Evolutionary conservation across 805 yeast genomes (phyloP).

Genomic region (Starmerella powellii): DNA sequence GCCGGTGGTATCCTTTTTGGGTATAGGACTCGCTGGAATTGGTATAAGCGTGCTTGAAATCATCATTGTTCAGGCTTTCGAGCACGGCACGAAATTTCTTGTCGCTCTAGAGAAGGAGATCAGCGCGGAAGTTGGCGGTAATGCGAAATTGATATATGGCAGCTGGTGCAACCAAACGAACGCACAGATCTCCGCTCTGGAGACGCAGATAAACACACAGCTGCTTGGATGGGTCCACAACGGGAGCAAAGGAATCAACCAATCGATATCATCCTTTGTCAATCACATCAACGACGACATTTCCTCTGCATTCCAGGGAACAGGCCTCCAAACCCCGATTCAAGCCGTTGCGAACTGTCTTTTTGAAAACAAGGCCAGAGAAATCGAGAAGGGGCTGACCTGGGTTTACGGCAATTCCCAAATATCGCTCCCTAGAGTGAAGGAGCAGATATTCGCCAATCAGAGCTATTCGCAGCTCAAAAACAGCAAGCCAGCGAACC

Average conservation of each 20-base stretch:
- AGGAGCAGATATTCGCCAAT: not conserved
- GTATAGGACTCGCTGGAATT: conserved; percentile 48
- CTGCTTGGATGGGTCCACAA: conserved; percentile 54
- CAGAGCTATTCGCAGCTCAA: not conserved
- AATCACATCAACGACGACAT: conserved; percentile 48
- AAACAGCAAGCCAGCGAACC: not conserved
- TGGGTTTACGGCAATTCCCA: conserved; percentile 64
- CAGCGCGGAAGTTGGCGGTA: conserved; percentile 13
- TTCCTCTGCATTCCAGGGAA: conserved; percentile 48
- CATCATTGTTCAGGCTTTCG: conserved; percentile 26
- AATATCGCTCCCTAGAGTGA: conserved; percentile 40
- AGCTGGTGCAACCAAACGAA: conserved; percentile 51
- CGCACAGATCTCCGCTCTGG: conserved; percentile 37
- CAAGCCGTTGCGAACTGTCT: conserved; percentile 65
- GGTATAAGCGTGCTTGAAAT: conserved; percentile 44
- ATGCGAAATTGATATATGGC: conserved; percentile 12
- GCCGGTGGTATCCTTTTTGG: conserved; percentile 39
- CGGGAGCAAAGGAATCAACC: conserved; percentile 47
- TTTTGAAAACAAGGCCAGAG: conserved; percentile 56
- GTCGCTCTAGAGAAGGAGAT: conserved; percentile 13
- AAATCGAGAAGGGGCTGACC: conserved; percentile 56
- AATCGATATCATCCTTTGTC: conserved; percentile 48
- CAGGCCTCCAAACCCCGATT: conserved; percentile 54
- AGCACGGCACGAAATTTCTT: conserved; percentile 12
- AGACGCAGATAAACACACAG: conserved; percentile 45